Conservation (phyloP, 495 filamentous ascomycete genomes). For the Pseudevernia furfuracea region DNA sequence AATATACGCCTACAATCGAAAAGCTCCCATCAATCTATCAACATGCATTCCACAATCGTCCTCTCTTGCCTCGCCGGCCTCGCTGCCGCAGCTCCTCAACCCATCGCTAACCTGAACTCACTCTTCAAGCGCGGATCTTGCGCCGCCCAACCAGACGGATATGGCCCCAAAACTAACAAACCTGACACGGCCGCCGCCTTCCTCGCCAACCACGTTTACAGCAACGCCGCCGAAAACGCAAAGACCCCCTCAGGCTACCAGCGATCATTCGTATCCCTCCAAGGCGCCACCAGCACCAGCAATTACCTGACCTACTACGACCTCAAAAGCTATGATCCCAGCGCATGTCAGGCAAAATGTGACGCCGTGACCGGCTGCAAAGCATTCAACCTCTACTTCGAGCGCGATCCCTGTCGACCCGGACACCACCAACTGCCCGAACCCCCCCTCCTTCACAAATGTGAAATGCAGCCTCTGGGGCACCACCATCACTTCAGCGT, state of each 20-base stretch:
- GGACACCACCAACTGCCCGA: conserved; percentile 30
- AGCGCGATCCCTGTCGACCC: conserved; percentile 40
- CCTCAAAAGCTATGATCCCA: conserved; percentile 37
- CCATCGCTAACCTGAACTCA: no score
- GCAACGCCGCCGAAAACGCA: conserved; percentile 24
- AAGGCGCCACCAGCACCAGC: conserved; percentile 31
- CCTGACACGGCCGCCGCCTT: conserved; percentile 33
- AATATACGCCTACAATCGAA: no score
- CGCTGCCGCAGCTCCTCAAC: no score
- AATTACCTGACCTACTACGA: conserved; percentile 38
- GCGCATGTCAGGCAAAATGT: conserved; percentile 32
- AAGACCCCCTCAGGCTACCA: conserved; percentile 35
- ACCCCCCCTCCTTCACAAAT: conserved; percentile 42
- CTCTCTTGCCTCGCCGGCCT: conserved; percentile 24
- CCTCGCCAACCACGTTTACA: conserved; percentile 20
- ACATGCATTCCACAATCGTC: conserved; percentile 24
- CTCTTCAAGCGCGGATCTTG: no score
- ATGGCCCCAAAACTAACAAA: conserved; percentile 25
- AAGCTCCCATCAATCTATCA: no score
- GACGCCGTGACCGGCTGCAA: conserved; percentile 31
- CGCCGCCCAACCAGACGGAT: conserved; percentile 24
- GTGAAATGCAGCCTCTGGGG: conserved; percentile 50
- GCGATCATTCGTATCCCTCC: conserved; percentile 33
- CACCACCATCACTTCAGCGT: conserved; percentile 25
- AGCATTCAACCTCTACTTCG: conserved; percentile 43